Percentiles rank a stretch among this genome's conserved stretches.
Evolutionary conservation across 2,329 filamentous ascomycete genomes (phyloP).

Genomic region (Colletotrichum sp.): DNA sequence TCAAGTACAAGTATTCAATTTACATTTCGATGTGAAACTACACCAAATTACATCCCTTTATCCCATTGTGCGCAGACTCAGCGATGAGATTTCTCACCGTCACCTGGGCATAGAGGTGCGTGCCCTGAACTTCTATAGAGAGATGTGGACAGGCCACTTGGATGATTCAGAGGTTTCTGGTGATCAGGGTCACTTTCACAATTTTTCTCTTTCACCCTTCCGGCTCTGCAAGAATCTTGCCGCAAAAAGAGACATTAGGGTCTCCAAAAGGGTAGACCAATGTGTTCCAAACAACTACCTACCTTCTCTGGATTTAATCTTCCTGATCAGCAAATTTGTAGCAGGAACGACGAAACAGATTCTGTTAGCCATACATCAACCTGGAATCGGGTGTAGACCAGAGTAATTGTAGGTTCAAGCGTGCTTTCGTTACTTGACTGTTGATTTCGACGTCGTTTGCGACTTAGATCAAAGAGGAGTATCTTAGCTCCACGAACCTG

Average conservation of each 20-base stretch:
- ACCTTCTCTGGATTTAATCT: not conserved
- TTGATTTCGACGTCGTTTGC: not conserved
- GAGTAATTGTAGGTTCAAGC: not conserved
- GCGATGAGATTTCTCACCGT: not conserved
- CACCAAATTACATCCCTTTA: not conserved
- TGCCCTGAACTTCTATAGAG: not conserved
- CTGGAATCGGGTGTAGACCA: too few relatives aligned
- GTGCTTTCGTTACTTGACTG: not conserved
- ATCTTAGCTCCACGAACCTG: fast-evolving
- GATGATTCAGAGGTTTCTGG: not conserved
- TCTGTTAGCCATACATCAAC: too few relatives aligned
- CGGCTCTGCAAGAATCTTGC: not conserved
- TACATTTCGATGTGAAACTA: not conserved
- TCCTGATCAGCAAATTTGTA: too few relatives aligned
- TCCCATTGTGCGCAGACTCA: fast-evolving
- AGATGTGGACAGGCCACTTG: not conserved
- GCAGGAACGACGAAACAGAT: too few relatives aligned
- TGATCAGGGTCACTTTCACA: not conserved
- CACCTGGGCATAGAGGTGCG: not conserved
- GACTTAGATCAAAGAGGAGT: fast-evolving
- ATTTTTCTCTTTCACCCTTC: not conserved
- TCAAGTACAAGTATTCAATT: fast-evolving
- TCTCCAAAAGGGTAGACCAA: not conserved
- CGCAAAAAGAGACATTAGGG: not conserved
- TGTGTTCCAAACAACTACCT: not conserved